Evolutionary conservation across 78 protist genomes (phyloP), one percentile per base, ranked within the genome.

Genomic region (Parvularia atlantis): DNA sequence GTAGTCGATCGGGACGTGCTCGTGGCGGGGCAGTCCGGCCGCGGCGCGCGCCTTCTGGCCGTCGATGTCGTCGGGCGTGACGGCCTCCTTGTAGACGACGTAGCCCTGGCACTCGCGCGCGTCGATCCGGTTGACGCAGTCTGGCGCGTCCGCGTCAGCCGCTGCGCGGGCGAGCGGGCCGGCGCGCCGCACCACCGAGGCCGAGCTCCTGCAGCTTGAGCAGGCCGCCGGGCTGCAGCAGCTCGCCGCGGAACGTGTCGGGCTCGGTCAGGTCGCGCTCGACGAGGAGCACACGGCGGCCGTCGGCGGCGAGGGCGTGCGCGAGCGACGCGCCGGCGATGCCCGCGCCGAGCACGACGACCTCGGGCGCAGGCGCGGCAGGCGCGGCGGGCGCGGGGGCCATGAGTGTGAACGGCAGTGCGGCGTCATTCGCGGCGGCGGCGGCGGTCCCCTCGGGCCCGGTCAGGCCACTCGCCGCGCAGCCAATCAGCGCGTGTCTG

Each of bases 191-290:
- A 56, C 63, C 33, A 17, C 63, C 84, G 66, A 85, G 65, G 24
- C 88, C 90, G 30, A 84, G 75, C 54, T 57, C 77, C 11, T 33
- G 68, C 19, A 87, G 80, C 39, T 44, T 50, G 37, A 19, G 36
- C 19, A 84, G 70, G 53, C 93, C 93, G 30, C 93, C 93, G 9
- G 93, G 93, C 83, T 88, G 93, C 75, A 88, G 78, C 35, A 88
- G 77, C 68, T 88, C 93, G 37, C 93, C 93, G 14, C 83, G 86
- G 54, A 88, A 82, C 35, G 89, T 69, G 37, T 88, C 88, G 7
- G 93, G 93, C 59, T 81, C 83, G 14, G 64, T 11, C 33, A 80
- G 19, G 39, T 72, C 83, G 37, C 89, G 70, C 66, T 88, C 93
- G 7, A 88, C 20, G 39, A 74, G 44, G 30, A 73, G 59, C 11